Evolutionary conservation across 139 green algal species (phyloP).

Genomic region (Desmodesmus armatus): DNA sequence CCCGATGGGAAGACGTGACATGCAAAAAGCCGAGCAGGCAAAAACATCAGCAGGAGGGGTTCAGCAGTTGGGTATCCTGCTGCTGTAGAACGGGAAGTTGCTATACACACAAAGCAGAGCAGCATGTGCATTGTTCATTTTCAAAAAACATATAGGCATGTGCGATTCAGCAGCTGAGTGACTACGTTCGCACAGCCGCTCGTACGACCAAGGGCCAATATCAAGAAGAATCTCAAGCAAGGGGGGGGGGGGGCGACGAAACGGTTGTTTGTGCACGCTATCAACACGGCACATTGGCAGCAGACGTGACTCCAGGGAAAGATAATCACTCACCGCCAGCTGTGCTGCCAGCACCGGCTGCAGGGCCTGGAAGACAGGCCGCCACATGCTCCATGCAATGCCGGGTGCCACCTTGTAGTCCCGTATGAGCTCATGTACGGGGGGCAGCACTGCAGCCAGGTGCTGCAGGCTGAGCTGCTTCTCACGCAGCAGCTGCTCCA

Average conservation of each 20-base stretch:
- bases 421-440: background rate
- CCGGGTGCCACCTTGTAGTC: constrained; percentile 10
- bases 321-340: background rate
- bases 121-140: too few species aligned
- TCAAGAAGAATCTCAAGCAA: too few species aligned
- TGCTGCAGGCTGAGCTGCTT: background rate
- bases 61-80: background rate
- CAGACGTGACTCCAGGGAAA: background rate
- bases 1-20: too few species aligned
- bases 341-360: constrained; percentile 19
- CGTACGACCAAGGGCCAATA: too few species aligned
- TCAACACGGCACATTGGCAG: background rate
- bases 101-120: too few species aligned
- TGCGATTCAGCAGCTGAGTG: too few species aligned
- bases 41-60: background rate
- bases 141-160: too few species aligned
- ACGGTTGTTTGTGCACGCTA: too few species aligned
- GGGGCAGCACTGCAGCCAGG: constrained; percentile 3
- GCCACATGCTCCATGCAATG: constrained; percentile 33
- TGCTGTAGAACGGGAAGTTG: too few species aligned
- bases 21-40: too few species aligned
- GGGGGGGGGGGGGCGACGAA: too few species aligned
- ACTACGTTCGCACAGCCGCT: too few species aligned
- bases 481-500: constrained; percentile 24
- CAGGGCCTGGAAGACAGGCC: constrained; percentile 15